These are phyloP conservation scores for Ophiobolus disseminans DNA, from an alignment of 2,329 filamentous ascomycete species.

Conservation along the genomic window DNA sequence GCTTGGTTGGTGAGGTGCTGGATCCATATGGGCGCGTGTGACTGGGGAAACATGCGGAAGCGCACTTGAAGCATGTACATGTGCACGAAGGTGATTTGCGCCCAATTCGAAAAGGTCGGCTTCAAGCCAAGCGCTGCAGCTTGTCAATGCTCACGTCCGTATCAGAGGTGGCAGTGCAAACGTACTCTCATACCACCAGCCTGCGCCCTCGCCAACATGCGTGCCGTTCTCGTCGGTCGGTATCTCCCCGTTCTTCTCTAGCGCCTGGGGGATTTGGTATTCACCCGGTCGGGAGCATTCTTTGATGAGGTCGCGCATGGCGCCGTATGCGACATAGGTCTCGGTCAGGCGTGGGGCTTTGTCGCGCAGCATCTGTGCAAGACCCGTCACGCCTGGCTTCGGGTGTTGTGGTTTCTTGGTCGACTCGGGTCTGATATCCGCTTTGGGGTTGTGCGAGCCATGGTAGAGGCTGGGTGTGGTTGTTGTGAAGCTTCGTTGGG, in stretches of 20 bases:
- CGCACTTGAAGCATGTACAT: conserved; percentile 90
- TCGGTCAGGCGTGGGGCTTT: conserved; percentile 53
- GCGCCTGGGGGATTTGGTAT: conserved; percentile 75
- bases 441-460: conserved; percentile 26
- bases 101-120: conserved; percentile 94
- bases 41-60: conserved; percentile 76
- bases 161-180: conserved; percentile 28
- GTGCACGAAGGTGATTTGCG: conserved; percentile 94
- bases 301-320: conserved; percentile 80
- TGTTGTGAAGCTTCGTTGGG: conserved; percentile 35
- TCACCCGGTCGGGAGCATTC: conserved; percentile 74
- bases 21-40: conserved; percentile 77
- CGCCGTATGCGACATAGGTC: conserved; percentile 80
- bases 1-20: conserved; percentile 94
- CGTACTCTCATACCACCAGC: conserved; percentile 87
- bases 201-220: conserved; percentile 76
- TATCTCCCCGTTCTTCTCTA: conserved; percentile 70
- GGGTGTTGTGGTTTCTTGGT: conserved; percentile 26
- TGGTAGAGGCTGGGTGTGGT: conserved; percentile 29
- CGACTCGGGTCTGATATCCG: conserved; percentile 22
- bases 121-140: conserved; percentile 74
- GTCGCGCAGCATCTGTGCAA: conserved; percentile 41
- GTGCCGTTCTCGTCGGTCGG: conserved; percentile 78
- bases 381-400: conserved; percentile 21
- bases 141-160: not conserved